Conservation (phyloP, 2,329 filamentous ascomycete genomes). For the Claviceps pazoutovae region DNA sequence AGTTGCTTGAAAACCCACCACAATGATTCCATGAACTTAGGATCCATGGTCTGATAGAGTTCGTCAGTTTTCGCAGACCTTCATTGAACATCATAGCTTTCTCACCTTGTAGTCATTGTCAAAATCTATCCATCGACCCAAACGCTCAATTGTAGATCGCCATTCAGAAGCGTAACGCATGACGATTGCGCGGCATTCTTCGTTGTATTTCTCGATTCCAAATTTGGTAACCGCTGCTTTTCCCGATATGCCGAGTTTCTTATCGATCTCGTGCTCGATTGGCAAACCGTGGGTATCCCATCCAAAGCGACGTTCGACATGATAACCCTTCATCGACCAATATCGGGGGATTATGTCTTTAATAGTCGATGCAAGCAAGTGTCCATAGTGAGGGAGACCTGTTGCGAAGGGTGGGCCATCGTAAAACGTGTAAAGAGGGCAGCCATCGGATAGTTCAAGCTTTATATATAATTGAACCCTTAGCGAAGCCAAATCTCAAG, state of each 20-base stretch:
- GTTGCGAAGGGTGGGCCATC: constrained; percentile 74
- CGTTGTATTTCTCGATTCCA: constrained; percentile 81
- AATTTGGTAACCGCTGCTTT: constrained; percentile 77
- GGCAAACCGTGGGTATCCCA: constrained; percentile 93
- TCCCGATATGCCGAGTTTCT: constrained; percentile 79
- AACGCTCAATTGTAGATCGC: constrained; percentile 72
- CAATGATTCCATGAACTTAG: constrained; percentile 86
- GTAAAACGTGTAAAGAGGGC: constrained; percentile 86
- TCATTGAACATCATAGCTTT: neutral
- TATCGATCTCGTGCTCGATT: constrained; percentile 95
- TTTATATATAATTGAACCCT: constrained; percentile 13
- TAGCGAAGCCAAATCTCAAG: neutral
- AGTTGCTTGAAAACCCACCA: constrained; percentile 97
- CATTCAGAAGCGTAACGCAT: constrained; percentile 84
- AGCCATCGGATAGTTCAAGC: constrained; percentile 68
- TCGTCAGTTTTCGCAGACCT: neutral
- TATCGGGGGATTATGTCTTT: constrained; percentile 95
- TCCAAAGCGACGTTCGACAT: constrained; percentile 84
- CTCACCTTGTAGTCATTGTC: constrained; percentile 87
- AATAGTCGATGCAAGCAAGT: constrained; percentile 82
- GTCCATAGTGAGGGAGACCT: constrained; percentile 51
- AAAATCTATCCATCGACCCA: constrained; percentile 95
- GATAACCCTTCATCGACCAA: constrained; percentile 92
- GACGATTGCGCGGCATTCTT: constrained; percentile 80
- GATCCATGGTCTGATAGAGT: constrained; percentile 63